Evolutionary conservation across 1,284 basidiomycete species (phyloP).

Genomic region (Sutorius eximius): DNA sequence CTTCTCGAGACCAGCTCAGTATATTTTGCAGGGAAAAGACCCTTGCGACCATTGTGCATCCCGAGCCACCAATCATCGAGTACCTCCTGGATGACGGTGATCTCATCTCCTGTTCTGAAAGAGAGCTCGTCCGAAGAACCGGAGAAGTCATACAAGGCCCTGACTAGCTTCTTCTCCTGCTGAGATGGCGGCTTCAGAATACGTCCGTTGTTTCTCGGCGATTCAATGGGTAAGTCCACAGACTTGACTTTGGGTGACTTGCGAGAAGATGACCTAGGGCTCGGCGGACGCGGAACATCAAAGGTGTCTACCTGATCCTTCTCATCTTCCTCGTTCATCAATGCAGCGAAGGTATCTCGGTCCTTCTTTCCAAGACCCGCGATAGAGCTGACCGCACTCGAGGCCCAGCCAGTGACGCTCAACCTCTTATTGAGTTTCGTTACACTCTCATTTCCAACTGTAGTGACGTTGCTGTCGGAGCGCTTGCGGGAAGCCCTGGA

Average conservation of each 20-base stretch:
- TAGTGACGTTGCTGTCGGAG: constrained; percentile 49
- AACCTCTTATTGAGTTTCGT: constrained; percentile 33
- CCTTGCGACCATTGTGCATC: constrained; percentile 62
- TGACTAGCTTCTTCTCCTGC: constrained; percentile 56
- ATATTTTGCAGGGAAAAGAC: constrained; percentile 77
- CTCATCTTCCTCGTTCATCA: constrained; percentile 46
- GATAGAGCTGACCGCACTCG: constrained; percentile 58
- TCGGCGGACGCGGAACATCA: constrained; percentile 26
- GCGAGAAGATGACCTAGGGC: constrained; percentile 31
- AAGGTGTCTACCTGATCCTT: constrained; percentile 30
- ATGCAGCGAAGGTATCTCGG: constrained; percentile 58
- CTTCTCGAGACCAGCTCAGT: constrained; percentile 50
- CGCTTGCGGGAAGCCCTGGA: constrained; percentile 61
- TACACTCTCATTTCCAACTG: constrained; percentile 20
- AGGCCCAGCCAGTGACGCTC: constrained; percentile 65
- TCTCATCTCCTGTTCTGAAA: constrained; percentile 70
- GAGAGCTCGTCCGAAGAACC: constrained; percentile 74
- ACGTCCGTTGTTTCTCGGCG: constrained; percentile 43
- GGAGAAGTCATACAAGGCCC: constrained; percentile 72
- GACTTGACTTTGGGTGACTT: constrained; percentile 42
- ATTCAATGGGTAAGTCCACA: constrained; percentile 34
- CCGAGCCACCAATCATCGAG: constrained; percentile 87
- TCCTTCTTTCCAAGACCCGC: constrained; percentile 63
- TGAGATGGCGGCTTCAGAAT: constrained; percentile 50
- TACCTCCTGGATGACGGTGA: constrained; percentile 72